Percentiles rank a stretch among this genome's conserved stretches.
Conservation (phyloP, 1,284 basidiomycete species). For the Melanopsichium pennsylvanicum region DNA sequence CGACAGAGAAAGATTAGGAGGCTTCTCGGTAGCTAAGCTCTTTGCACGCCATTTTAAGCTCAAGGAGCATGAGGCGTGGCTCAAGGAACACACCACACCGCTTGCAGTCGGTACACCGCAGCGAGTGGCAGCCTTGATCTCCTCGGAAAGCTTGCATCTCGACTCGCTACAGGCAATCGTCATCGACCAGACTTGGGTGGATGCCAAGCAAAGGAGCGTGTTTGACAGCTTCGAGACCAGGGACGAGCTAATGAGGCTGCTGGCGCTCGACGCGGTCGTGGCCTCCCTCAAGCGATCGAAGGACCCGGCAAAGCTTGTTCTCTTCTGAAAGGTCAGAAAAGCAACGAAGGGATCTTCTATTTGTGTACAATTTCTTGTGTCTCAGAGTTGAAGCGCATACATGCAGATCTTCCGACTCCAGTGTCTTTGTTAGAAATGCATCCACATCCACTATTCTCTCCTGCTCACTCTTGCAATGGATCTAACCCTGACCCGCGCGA, state of each 20-base stretch:
- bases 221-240: slow-evolving; percentile 60
- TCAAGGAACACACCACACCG: slow-evolving; percentile 47
- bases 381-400: neutral
- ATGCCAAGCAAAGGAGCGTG: slow-evolving; percentile 55
- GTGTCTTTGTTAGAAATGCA: no score
- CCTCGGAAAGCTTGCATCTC: slow-evolving; percentile 41
- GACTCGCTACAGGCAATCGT: slow-evolving; percentile 46
- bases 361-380: neutral
- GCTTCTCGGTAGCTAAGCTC: slow-evolving; percentile 56
- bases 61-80: slow-evolving; percentile 55
- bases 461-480: neutral
- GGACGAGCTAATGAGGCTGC: slow-evolving; percentile 51
- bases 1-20: slow-evolving; percentile 16
- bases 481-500: no score
- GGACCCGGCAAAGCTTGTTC: slow-evolving; percentile 26
- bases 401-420: neutral
- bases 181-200: slow-evolving; percentile 59
- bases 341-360: no score
- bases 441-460: no score
- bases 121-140: slow-evolving; percentile 48
- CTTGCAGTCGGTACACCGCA: slow-evolving; percentile 60
- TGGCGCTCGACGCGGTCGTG: slow-evolving; percentile 31
- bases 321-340: slow-evolving; percentile 21
- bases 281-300: slow-evolving; percentile 17
- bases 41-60: slow-evolving; percentile 64